A percentile compares a stretch with the other conserved stretches of the same genome.
These are phyloP conservation scores for Fusarium camptoceras DNA, from an alignment of 2,329 filamentous ascomycete species.

Conservation along the genomic window DNA sequence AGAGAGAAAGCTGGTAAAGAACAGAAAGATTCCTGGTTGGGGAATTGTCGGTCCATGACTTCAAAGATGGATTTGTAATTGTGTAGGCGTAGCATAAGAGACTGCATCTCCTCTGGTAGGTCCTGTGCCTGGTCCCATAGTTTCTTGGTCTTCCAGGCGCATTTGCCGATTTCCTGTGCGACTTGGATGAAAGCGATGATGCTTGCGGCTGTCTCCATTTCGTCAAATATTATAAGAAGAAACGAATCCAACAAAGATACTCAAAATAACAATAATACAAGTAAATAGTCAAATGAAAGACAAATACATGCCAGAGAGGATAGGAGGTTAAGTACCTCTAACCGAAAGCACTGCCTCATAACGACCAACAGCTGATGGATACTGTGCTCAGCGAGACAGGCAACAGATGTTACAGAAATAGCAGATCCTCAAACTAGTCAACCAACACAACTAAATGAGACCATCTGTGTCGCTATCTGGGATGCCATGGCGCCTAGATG, in stretches of 20 bases:
- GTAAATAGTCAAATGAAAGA: background rate
- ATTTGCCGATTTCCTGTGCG: slow-evolving; percentile 36
- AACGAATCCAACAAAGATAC: background rate
- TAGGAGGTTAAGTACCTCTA: background rate
- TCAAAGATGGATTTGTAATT: slow-evolving; percentile 28
- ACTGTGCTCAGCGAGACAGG: background rate
- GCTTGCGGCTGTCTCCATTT: slow-evolving; percentile 40
- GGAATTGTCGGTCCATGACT: slow-evolving; percentile 28
- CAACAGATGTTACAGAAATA: background rate
- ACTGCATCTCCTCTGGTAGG: slow-evolving; percentile 37
- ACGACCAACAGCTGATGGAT: slow-evolving; percentile 10
- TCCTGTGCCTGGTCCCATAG: slow-evolving; percentile 45
- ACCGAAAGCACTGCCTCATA: slow-evolving; percentile 16
- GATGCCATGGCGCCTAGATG: slow-evolving; percentile 24
- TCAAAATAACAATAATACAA: background rate
- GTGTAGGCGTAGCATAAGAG: slow-evolving; percentile 38
- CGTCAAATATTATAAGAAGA: background rate
- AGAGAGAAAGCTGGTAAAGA: slow-evolving; percentile 5
- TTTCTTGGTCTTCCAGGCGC: slow-evolving; percentile 34
- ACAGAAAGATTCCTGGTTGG: background rate
- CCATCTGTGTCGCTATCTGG: slow-evolving; percentile 6
- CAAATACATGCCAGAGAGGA: background rate
- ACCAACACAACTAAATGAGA: background rate
- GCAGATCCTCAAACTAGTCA: background rate
- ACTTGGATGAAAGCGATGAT: slow-evolving; percentile 44